Evolutionary conservation across 2,329 filamentous ascomycete genomes (phyloP).

Genomic region (Ceratocystis lukuohia): DNA sequence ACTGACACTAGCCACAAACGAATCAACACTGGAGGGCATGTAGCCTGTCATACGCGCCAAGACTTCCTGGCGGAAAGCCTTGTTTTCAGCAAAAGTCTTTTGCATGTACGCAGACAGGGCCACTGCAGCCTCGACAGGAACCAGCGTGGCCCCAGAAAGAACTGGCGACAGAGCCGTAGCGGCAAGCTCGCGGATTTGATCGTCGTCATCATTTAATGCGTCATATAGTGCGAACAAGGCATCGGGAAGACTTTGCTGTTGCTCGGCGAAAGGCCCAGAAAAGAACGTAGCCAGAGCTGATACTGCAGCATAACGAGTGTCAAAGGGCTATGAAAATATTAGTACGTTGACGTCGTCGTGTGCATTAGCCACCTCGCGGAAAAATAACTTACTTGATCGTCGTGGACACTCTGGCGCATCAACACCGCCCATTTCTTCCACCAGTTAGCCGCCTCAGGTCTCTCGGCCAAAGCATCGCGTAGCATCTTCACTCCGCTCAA

Average conservation of each 20-base stretch:
- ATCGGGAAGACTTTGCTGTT: slow-evolving; percentile 33
- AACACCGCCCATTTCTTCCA: slow-evolving; percentile 36
- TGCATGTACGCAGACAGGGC: slow-evolving; percentile 34
- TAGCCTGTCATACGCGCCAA: slow-evolving; percentile 30
- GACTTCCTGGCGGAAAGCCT: slow-evolving; percentile 31
- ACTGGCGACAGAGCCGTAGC: slow-evolving; percentile 37
- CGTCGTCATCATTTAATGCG: slow-evolving; percentile 76
- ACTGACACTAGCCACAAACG: slow-evolving; percentile 21
- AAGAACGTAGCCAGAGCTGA: slow-evolving; percentile 42
- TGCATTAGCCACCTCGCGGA: not conserved
- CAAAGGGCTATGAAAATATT: slow-evolving; percentile 39
- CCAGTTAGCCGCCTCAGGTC: not conserved
- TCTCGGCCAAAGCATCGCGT: slow-evolving; percentile 11
- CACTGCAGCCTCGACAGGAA: slow-evolving; percentile 36
- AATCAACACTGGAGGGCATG: slow-evolving; percentile 7
- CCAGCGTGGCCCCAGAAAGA: slow-evolving; percentile 30
- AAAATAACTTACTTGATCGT: slow-evolving; percentile 33
- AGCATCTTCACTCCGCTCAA: slow-evolving; percentile 18
- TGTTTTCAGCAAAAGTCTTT: slow-evolving; percentile 26
- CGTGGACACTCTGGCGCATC: slow-evolving; percentile 35
- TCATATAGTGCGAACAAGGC: slow-evolving; percentile 58
- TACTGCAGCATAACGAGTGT: slow-evolving; percentile 48
- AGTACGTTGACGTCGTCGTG: not conserved
- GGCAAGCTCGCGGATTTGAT: slow-evolving; percentile 63
- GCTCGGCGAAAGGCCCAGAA: slow-evolving; percentile 17